Evolutionary conservation across 768 basidiomycete genomes (phyloP), one percentile per base, ranked within the genome.

Genomic region (Terana coerulea): DNA sequence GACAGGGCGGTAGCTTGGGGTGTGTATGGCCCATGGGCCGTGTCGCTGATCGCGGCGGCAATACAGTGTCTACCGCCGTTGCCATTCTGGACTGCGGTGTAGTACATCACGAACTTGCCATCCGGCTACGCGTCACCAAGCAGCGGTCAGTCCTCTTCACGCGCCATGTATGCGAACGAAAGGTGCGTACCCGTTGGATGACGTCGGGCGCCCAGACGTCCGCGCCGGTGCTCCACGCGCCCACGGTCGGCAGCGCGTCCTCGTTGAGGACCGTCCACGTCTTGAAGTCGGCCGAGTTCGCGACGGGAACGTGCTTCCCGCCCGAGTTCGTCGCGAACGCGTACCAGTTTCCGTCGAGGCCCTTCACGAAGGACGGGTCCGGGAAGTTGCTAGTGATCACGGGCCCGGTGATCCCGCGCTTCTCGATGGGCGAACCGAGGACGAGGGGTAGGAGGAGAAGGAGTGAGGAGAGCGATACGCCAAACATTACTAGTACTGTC

Each of bases 1-100:
- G 55, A 56, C 39, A 66, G 55, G 0, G 67, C 55, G 14, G 54
- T 45, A 0, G 53, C 22, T 10, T 57, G 43, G 3, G 67, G 62
- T 3, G 60, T 63, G 53, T 59, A 68, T 19, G 67, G 67, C 5
- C 67, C 67, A 4, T 51, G 42, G 24, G 60, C 49, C 26, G 47
- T 58, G n/a, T 36, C 56, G 2, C 64, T 58, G 1, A 61, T 64
- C 19, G 67, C 65, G n/a, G 63, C 63, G 10, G 59, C 65, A 33
- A 65, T 50, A 35, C 67, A 66, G 46, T 66, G 67, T 15, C 30
- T 49, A 36, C 7, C 54, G 25, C 43, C 43, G 28, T 44, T 44
- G 25, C 43, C 43, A n/a, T 44, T 47, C 12, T 52, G 52, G 26
- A 42, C 30, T 0, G 58, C 60, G 9, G 58, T 43, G 30, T 59